Percentiles rank a stretch among this genome's conserved stretches.
Conservation (phyloP, 345 rosid species). For the Pistacia integerrima region DNA sequence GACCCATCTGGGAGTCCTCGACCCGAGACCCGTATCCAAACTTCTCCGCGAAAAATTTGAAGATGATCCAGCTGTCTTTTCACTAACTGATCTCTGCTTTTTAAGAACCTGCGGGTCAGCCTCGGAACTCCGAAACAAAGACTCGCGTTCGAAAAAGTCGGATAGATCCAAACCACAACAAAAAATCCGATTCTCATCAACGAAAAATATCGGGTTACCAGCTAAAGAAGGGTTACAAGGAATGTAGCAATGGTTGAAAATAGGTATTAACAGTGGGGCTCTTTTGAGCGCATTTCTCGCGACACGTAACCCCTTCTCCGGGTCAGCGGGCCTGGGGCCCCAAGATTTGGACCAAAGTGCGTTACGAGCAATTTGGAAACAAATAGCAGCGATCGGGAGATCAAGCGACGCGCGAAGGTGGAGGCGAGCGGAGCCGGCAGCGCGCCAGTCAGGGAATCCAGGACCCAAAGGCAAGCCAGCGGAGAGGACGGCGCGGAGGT, state of each 20-base stretch:
- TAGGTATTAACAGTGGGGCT: conserved; percentile 90
- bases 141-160: conserved; percentile 84
- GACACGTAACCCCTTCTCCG: conserved; percentile 78
- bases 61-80: conserved; percentile 57
- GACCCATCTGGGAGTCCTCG: conserved; percentile 84
- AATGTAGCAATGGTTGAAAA: conserved; percentile 88
- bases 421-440: conserved; percentile 63
- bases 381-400: conserved; percentile 88
- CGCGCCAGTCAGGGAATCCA: conserved; percentile 97
- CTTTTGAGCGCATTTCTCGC: conserved; percentile 84
- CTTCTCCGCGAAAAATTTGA: conserved; percentile 62
- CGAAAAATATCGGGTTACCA: conserved; percentile 93
- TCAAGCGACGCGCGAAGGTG: conserved; percentile 82
- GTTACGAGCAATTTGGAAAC: conserved; percentile 86
- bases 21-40: conserved; percentile 55
- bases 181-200: conserved; percentile 84
- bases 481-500: conserved; percentile 80
- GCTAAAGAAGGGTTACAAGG: conserved; percentile 88
- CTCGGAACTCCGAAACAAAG: conserved; percentile 56
- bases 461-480: conserved; percentile 88
- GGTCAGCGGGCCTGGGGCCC: conserved; percentile 85
- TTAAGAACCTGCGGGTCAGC: conserved; percentile 44
- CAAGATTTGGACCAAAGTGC: conserved; percentile 88
- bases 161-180: conserved; percentile 96
- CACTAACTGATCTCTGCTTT: conserved; percentile 69